Percentiles rank a stretch among this genome's conserved stretches.
Conservation (phyloP, 805 yeast genomes). For the Ogataea angusta region DNA sequence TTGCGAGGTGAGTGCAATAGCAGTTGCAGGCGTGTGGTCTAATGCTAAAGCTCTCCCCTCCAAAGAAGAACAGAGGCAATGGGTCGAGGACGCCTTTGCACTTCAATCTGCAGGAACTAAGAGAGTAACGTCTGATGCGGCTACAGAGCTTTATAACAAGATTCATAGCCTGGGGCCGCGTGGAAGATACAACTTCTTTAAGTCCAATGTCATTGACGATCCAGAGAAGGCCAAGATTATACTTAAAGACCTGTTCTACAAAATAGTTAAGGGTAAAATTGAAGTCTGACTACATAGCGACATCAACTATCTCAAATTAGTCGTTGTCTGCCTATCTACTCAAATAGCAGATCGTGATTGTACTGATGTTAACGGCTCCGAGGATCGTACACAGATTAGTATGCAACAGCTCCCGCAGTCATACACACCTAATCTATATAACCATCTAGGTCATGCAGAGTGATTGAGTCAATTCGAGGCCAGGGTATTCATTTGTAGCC, state of each 20-base stretch:
- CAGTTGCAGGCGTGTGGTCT: constrained; percentile 42
- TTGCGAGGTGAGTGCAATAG: constrained; percentile 51
- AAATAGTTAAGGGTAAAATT: not conserved
- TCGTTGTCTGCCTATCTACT: too few species aligned
- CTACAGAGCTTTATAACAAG: not conserved
- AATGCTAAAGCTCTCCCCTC: constrained; percentile 3
- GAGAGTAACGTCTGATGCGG: not conserved
- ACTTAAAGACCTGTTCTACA: not conserved
- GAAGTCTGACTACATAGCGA: not conserved
- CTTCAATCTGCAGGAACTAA: not conserved
- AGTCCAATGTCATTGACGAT: not conserved
- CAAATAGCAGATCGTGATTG: too few species aligned
- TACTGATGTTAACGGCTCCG: too few species aligned
- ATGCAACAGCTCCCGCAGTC: too few species aligned
- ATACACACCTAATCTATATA: too few species aligned
- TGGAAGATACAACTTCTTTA: constrained; percentile 2
- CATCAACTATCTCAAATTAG: not conserved
- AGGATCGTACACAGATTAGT: too few species aligned
- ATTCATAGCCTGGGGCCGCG: constrained; percentile 1
- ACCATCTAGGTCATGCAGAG: too few species aligned
- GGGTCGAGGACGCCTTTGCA: constrained; percentile 12
- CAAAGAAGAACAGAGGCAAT: not conserved
- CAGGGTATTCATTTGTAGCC: too few species aligned
- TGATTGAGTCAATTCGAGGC: too few species aligned
- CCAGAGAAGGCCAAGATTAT: not conserved